A percentile compares a stretch with the other conserved stretches of the same genome.
Evolutionary conservation across 805 yeast genomes (phyloP).

Genomic region (Yamadazyma scolyti): DNA sequence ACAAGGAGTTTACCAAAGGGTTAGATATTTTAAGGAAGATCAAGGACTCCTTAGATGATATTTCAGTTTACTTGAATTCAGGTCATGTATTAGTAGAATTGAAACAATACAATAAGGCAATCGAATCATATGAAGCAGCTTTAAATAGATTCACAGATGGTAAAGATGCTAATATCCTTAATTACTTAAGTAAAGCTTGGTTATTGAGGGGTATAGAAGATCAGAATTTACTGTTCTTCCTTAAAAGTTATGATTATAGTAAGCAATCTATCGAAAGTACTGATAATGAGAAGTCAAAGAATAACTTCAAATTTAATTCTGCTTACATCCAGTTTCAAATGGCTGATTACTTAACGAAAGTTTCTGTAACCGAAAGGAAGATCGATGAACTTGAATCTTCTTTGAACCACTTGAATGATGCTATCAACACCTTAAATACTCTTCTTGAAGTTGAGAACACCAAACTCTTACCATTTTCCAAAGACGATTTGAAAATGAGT

Average conservation of each 20-base stretch:
- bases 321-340: constrained; percentile 83
- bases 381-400: constrained; percentile 59
- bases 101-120: constrained; percentile 78
- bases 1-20: constrained; percentile 69
- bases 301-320: constrained; percentile 61
- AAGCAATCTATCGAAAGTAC: constrained; percentile 47
- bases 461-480: constrained; percentile 69
- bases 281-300: constrained; percentile 13
- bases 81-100: constrained; percentile 86
- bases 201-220: constrained; percentile 70
- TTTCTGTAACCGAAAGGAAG: constrained; percentile 54
- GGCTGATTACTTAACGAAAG: constrained; percentile 75
- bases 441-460: constrained; percentile 44
- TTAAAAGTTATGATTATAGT: constrained; percentile 60
- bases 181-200: constrained; percentile 87
- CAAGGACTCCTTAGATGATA: constrained; percentile 84
- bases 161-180: constrained; percentile 61
- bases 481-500: constrained; percentile 77
- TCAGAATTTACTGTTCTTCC: constrained; percentile 56
- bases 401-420: constrained; percentile 54
- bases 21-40: constrained; percentile 83
- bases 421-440: constrained; percentile 55
- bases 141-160: constrained; percentile 59
- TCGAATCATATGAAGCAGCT: constrained; percentile 85
- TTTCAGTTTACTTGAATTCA: constrained; percentile 75